Base-by-base conservation (phyloP, 768 basidiomycete species). In the Boletus huronensis region DNA sequence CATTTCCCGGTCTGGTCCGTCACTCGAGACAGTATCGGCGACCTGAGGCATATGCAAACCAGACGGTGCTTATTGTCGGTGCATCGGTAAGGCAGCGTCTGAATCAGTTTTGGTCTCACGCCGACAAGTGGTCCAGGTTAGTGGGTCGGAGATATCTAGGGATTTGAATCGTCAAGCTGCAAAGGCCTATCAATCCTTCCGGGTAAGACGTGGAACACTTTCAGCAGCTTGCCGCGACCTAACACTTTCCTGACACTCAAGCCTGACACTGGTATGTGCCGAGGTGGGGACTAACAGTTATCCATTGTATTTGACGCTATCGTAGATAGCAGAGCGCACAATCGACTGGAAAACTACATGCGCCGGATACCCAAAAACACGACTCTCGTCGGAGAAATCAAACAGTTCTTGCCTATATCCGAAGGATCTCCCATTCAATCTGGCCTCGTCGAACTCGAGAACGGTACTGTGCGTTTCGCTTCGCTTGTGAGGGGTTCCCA, bases 11-110 rank as follows among this genome's bases (percentile, higher is more conserved):
- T 1, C 53, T 59, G 3, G 58, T 79, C 21, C 55, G 59, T 3
- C 78, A 78, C 58, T 73, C 76, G 8, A 64, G 77, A 25, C 72
- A 74, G 46, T 79, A 79, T 57, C 67, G 77, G 9, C 62, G 63
- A 42, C 77, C 78, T 0, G 70, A 77, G 31, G 31, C 54, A 2
- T 74, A 69, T 40, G 28, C 47, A 14, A 70, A 72, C 49, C 61
- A 78, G 57, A 78, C 71, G 8, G 72, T 77, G 0, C 66, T 79
- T 3, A 63, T 80, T 47, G 64, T 79, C 38, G 77, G 78, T n/a
- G 53, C 55, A 48, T 48, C 58, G 11, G 58, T 57, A 57, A 7
- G 56, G 25, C 3, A n/a, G 32, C 14, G 5, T 21, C 23, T 5
- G 9, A 5, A 16, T 13, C 9, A 2, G 29, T 28, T 10, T 19